Evolutionary conservation across 306 rosid species (phyloP).

Genomic region (Begonia loranthoides): DNA sequence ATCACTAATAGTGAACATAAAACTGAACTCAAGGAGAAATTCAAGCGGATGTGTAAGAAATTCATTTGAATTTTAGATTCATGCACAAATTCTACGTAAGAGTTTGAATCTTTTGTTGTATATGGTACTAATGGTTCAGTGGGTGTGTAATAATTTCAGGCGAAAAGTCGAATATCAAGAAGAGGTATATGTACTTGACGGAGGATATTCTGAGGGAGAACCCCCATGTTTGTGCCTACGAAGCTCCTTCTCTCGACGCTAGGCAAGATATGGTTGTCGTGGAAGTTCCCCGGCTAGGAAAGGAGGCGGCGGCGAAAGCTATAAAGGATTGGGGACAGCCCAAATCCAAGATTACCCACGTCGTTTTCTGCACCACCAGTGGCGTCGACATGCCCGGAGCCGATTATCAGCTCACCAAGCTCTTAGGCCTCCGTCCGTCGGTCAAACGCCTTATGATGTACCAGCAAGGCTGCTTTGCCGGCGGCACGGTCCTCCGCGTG

Average conservation of each 20-base stretch:
- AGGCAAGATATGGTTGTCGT: conserved; percentile 64
- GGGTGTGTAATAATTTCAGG: conserved; percentile 20
- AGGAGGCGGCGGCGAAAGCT: conserved; percentile 57
- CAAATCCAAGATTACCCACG: conserved; percentile 55
- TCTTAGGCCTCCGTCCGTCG: conserved; percentile 46
- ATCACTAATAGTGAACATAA: conserved; percentile 20
- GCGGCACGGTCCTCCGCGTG: conserved; percentile 41
- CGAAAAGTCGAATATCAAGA: conserved; percentile 41
- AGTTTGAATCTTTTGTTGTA: no score
- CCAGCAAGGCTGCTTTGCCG: conserved; percentile 50
- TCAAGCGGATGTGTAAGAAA: conserved; percentile 18
- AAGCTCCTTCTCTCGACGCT: conserved; percentile 59
- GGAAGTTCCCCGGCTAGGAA: conserved; percentile 57
- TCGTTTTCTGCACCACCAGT: conserved; percentile 60
- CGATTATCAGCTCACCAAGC: conserved; percentile 59
- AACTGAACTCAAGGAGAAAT: conserved; percentile 21
- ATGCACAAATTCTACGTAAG: no score
- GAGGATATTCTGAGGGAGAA: conserved; percentile 38
- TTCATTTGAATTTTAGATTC: not conserved
- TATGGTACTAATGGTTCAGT: no score
- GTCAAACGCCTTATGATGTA: conserved; percentile 74
- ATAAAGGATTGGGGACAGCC: no score
- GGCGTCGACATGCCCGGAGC: conserved; percentile 79
- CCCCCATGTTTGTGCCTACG: conserved; percentile 35
- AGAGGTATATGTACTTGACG: conserved; percentile 38